A percentile compares a stretch with the other conserved stretches of the same genome.
Evolutionary conservation across 352 stramenopile genomes (phyloP).

Genomic region (Globisporangium cylindrosporum): DNA sequence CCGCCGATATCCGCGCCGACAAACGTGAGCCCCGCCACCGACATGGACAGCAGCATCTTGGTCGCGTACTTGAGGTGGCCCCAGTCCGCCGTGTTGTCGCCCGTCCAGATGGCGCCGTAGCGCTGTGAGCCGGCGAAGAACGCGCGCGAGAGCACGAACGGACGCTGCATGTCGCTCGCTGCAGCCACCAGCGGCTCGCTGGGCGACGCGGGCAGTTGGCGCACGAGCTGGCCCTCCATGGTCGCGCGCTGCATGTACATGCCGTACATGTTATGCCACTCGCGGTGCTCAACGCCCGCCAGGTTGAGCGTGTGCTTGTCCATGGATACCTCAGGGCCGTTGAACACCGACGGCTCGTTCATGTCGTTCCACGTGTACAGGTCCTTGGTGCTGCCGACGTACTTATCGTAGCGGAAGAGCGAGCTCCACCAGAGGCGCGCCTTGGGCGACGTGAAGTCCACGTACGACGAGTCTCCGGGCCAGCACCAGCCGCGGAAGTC

Average conservation of each 20-base stretch:
- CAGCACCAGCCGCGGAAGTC: constrained; percentile 99
- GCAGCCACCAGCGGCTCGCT: constrained; percentile 36
- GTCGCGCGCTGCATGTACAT: constrained; percentile 98
- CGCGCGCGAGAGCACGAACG: constrained; percentile 96
- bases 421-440: constrained; percentile 96
- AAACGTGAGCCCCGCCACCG: constrained; percentile 94
- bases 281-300: constrained; percentile 94
- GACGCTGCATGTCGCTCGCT: constrained; percentile 73
- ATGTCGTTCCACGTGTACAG: constrained; percentile 99
- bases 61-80: constrained; percentile 93
- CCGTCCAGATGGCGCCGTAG: constrained; percentile 98
- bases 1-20: constrained; percentile 97
- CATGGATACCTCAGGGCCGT: constrained; percentile 99
- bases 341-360: constrained; percentile 99
- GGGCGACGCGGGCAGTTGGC: constrained; percentile 51
- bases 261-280: constrained; percentile 99
- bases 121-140: constrained; percentile 98
- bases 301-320: constrained; percentile 93
- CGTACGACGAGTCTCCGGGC: constrained; percentile 97
- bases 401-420: constrained; percentile 95
- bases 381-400: constrained; percentile 88
- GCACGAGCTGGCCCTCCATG: constrained; percentile 88
- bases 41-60: constrained; percentile 98
- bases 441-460: constrained; percentile 95
- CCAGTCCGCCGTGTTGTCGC: constrained; percentile 97